Conservation (phyloP, 83 land plant genomes). For the Thuja plicata region DNA sequence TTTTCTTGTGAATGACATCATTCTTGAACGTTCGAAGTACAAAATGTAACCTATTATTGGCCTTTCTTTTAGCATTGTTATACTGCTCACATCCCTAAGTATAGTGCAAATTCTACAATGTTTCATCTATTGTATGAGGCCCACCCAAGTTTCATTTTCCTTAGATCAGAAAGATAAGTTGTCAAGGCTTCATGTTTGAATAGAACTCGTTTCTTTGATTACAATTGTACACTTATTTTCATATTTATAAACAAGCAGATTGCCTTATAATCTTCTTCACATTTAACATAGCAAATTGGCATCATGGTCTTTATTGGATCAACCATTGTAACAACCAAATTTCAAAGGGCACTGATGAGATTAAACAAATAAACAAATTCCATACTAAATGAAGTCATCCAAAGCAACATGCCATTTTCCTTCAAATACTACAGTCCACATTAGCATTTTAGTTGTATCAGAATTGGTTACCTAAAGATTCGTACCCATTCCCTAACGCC, state of each 20-base stretch:
- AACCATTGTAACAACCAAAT: not conserved
- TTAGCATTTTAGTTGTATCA: not conserved
- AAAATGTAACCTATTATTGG: not conserved
- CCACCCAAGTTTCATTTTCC: not conserved
- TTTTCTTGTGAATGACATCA: not conserved
- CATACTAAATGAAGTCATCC: no score
- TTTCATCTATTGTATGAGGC: not conserved
- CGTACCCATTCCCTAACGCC: no score
- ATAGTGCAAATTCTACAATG: no score
- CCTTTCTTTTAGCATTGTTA: not conserved
- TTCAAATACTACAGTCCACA: not conserved
- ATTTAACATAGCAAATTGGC: not conserved
- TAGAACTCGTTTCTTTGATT: not conserved
- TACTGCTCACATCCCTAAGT: not conserved
- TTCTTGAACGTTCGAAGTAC: not conserved
- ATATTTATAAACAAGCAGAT: not conserved
- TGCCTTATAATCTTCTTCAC: not conserved
- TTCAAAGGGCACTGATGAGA: no score
- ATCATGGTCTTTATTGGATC: not conserved
- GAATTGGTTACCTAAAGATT: not conserved
- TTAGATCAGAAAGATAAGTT: not conserved
- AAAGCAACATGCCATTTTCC: not conserved
- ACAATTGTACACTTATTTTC: not conserved
- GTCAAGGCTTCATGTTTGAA: not conserved
- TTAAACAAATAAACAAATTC: no score